Evolutionary conservation across 2,329 filamentous ascomycete species (phyloP).

Genomic region (Phialophora tarda): DNA sequence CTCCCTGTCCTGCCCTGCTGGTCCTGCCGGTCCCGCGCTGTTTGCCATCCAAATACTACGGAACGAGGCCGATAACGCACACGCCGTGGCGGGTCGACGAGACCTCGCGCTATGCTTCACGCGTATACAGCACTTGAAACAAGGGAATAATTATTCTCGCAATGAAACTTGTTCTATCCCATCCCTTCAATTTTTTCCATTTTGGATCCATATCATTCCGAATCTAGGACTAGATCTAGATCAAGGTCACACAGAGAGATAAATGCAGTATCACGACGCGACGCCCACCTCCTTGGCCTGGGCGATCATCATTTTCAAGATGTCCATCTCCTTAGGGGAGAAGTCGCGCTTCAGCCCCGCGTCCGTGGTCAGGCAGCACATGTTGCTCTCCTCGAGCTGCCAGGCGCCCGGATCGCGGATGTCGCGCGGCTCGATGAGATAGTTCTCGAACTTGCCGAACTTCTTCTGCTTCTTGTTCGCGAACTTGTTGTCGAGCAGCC

Average conservation of each 20-base stretch:
- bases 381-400: constrained; percentile 39
- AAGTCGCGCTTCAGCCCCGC: constrained; percentile 36
- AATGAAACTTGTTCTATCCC: background rate
- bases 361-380: constrained; percentile 40
- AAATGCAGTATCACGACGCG: constrained; percentile 20
- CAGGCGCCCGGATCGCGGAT: constrained; percentile 38
- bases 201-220: background rate
- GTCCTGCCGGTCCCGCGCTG: too few relatives aligned
- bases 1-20: too few relatives aligned
- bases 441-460: constrained; percentile 46
- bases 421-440: constrained; percentile 38
- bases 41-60: background rate
- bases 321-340: constrained; percentile 30
- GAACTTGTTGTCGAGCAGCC: constrained; percentile 52
- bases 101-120: background rate
- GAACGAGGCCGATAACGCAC: background rate
- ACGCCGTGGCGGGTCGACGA: background rate
- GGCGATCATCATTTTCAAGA: constrained; percentile 37
- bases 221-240: constrained; percentile 15
- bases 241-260: background rate
- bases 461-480: constrained; percentile 45
- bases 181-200: background rate
- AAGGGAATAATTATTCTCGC: background rate
- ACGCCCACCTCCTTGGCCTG: constrained; percentile 37
- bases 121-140: background rate